Evolutionary conservation across 495 filamentous ascomycete species (phyloP), one percentile per base, ranked within the genome.

Genomic region (Margaritispora aquatica): DNA sequence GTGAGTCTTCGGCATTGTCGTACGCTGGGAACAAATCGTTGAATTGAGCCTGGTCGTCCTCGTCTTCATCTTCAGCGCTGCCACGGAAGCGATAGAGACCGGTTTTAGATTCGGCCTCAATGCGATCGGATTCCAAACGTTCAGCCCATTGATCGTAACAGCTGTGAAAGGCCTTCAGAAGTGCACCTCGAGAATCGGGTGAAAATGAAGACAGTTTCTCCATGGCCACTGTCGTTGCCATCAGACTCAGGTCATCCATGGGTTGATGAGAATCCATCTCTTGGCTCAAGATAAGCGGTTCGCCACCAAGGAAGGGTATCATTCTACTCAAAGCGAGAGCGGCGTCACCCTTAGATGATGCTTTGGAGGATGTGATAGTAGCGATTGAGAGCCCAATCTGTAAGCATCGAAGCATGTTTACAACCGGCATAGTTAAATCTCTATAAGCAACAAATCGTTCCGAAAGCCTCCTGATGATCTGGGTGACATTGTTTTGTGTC

Each of bases 41-140:
- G 34, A 96, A 82, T 46, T 92, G 90, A 53, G 86, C 79, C 66
- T 91, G 84, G 52, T 89, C 85, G n/a, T 81, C 78, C 60, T 88
- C 88, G 55, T 92, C 86, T 59, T 83, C 80, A 36, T 91, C 88
- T 48, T 87, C 85, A 52, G 82, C 74, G 5, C 80, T 84, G 19
- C 92, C 93, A 62, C 81, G 81, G 71, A 90, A 96, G 13, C 83
- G 85, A 70, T 93, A 99, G 22, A 93, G 67, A 50, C 90, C 88
- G 15, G 77, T 80, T 62, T 88, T 89, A 21, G 80, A 76, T 11
- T 88, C 83, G 57, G 84, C 83, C 55, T 86, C 78, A 66, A 85
- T 82, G 66, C 88, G 85, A 61, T 96, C 91, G 26, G 84, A 76
- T 31, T 81, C 78, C 15, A 95, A 79, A 66, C 86, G 83, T 34